Conservation (phyloP, 1,139 yeast species). For the Debaryomyces subglobosus region DNA sequence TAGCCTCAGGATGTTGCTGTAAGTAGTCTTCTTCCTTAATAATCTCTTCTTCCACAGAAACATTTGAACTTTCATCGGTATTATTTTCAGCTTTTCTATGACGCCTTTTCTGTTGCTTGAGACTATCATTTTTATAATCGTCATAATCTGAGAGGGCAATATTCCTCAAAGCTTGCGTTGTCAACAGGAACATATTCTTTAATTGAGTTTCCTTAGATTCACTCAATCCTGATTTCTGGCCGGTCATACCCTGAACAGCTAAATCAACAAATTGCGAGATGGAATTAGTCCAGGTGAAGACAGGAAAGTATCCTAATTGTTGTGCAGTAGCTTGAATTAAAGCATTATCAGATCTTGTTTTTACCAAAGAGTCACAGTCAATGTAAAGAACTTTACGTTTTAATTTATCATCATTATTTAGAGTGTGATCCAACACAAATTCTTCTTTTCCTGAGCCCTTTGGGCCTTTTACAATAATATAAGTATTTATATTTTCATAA, state of each 20-base stretch:
- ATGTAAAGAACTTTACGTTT: conserved; percentile 64
- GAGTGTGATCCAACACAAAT: conserved; percentile 70
- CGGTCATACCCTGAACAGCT: conserved; percentile 87
- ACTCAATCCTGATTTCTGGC: conserved; percentile 90
- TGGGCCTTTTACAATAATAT: conserved; percentile 89
- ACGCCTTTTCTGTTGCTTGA: conserved; percentile 24
- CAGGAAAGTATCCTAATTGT: conserved; percentile 89
- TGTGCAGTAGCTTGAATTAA: conserved; percentile 69
- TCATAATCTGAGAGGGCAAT: conserved; percentile 56
- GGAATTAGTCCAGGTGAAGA: conserved; percentile 89
- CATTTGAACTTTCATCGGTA: conserved; percentile 8
- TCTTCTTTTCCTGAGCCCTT: conserved; percentile 91
- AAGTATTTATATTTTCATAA: conserved; percentile 78
- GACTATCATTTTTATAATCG: conserved; percentile 29
- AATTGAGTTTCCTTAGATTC: conserved; percentile 85
- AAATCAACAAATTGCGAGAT: conserved; percentile 80
- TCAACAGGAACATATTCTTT: conserved; percentile 75
- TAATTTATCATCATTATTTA: conserved; percentile 44
- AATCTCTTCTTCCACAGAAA: conserved; percentile 12
- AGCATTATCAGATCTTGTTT: conserved; percentile 72
- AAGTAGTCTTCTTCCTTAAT: conserved; percentile 79
- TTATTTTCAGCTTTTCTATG: conserved; percentile 17
- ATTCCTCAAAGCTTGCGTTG: conserved; percentile 71
- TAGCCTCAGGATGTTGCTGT: conserved; percentile 82
- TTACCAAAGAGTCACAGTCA: conserved; percentile 77